Evolutionary conservation across 495 filamentous ascomycete species (phyloP), one percentile per base, ranked within the genome.

Genomic region (Pseudevernia furfuracea): DNA sequence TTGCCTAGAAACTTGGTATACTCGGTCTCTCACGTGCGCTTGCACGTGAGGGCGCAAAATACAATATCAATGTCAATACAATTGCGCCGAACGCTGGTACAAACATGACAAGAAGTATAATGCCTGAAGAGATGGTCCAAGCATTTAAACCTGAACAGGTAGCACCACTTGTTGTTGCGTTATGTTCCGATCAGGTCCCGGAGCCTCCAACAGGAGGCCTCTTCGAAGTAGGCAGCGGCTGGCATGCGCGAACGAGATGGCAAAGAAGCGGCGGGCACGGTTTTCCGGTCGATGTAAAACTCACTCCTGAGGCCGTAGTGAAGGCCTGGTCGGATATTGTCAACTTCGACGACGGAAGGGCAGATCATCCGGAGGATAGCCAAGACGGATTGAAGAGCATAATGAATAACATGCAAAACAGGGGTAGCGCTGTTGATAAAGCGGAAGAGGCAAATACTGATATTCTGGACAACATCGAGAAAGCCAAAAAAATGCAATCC

Each of bases 121-220:
- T 98, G 79, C 95, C 94, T 44, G 91, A 97, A 73, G 94, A 97
- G 78, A 87, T 97, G 81, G 92, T 98, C 52, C 93, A 97, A 81
- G 95, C 94, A 43, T 96, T 98, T 85, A 98, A 98, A 87, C 94
- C 94, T 53, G 94, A 97, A 70, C 97, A 97, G 74, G 92, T 98
- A 76, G 94, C 94, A 53, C 94, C 94, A 56, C 74, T 97, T 48
- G 93, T 98, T 57, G 87, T 89, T 36, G 85, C 91, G 39, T 87
- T 98, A 49, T 88, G 84, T 80, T 94, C 90, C 61, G 94, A 98
- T 77, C 89, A 89, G 72, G 81, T 89, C 30, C 93, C 93, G 36
- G 84, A 87, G 67, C 86, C 90, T 68, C 83, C 85, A 17, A 97
- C 92, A 66, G 93, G 93, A 69, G 87, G 86, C 59, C 85, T 98